Conservation (phyloP, 129 eudicot species). For the Tanacetum coccineum region DNA sequence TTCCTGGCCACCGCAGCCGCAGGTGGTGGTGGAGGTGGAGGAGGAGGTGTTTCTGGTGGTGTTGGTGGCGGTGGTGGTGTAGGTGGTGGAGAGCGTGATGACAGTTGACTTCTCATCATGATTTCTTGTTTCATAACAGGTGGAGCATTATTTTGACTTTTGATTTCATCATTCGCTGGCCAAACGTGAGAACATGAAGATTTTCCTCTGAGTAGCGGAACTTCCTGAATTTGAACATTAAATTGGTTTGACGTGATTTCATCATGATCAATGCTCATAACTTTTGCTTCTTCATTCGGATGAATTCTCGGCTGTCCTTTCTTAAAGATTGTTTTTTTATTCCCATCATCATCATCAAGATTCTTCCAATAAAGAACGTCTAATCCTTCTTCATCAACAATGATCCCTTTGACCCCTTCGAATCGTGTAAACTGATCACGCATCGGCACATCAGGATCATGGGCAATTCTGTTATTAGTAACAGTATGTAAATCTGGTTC, state of each 20-base stretch:
- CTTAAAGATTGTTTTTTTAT: constrained; percentile 25
- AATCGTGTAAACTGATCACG: constrained; percentile 42
- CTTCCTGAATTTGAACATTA: constrained; percentile 42
- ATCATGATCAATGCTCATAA: constrained; percentile 23
- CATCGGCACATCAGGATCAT: constrained; percentile 20
- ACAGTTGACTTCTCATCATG: constrained; percentile 25
- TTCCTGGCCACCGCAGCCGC: constrained; percentile 27
- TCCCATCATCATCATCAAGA: constrained; percentile 40
- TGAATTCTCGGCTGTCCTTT: constrained; percentile 22
- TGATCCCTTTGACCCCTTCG: constrained; percentile 46
- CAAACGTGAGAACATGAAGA: constrained; percentile 67
- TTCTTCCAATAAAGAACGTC: constrained; percentile 93
- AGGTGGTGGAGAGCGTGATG: constrained; percentile 35
- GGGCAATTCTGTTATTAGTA: too few species aligned
- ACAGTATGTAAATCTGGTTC: too few species aligned
- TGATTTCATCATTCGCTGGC: constrained; percentile 27
- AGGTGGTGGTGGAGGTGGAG: constrained; percentile 48
- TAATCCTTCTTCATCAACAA: constrained; percentile 89
- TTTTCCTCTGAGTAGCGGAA: constrained; percentile 57
- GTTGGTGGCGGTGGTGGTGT: constrained; percentile 29
- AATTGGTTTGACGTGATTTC: constrained; percentile 26
- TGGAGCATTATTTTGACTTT: constrained; percentile 19
- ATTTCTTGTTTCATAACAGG: constrained; percentile 30
- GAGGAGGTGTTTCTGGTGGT: constrained; percentile 28
- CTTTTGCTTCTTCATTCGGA: constrained; percentile 39